phyloP scores from a whole-genome alignment of 805 yeast genomes.

The Alloascoidea hylecoeti region DNA sequence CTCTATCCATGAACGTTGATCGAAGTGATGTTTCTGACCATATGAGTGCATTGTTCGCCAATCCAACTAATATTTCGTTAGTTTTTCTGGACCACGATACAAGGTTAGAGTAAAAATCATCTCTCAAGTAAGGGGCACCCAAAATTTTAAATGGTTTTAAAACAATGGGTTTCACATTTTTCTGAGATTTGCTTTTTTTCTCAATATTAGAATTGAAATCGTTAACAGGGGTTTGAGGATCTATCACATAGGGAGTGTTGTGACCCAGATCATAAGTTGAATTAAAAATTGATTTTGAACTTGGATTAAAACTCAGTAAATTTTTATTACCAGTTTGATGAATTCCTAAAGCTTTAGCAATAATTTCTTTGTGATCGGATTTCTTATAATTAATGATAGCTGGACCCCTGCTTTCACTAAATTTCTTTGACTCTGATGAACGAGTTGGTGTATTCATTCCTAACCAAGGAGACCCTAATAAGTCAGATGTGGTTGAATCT shows the following conservation, averaged over 20 bases:
- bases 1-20: slow-evolving; percentile 2
- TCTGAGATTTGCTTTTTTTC: slow-evolving; percentile 1
- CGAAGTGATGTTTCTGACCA: slow-evolving; percentile 11
- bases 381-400: background rate
- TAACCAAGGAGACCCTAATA: background rate
- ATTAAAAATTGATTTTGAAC: slow-evolving; percentile 1
- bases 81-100: slow-evolving; percentile 53
- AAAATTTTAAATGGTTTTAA: slow-evolving; percentile 32
- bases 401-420: slow-evolving; percentile 1
- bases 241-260: background rate
- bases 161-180: background rate
- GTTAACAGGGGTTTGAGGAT: background rate
- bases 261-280: slow-evolving; percentile 2
- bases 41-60: slow-evolving; percentile 23
- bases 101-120: slow-evolving; percentile 68
- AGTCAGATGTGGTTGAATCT: background rate
- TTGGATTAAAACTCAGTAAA: slow-evolving; percentile 1
- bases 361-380: background rate
- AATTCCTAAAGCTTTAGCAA: background rate
- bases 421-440: background rate
- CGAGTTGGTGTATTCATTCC: background rate
- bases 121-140: slow-evolving; percentile 58
- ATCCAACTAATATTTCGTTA: slow-evolving; percentile 29
- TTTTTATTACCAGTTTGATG: slow-evolving; percentile 1
- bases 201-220: slow-evolving; percentile 1